phyloP scores from a whole-genome alignment of 2,329 filamentous ascomycete genomes.

The Pseudofabraea citricarpa region DNA sequence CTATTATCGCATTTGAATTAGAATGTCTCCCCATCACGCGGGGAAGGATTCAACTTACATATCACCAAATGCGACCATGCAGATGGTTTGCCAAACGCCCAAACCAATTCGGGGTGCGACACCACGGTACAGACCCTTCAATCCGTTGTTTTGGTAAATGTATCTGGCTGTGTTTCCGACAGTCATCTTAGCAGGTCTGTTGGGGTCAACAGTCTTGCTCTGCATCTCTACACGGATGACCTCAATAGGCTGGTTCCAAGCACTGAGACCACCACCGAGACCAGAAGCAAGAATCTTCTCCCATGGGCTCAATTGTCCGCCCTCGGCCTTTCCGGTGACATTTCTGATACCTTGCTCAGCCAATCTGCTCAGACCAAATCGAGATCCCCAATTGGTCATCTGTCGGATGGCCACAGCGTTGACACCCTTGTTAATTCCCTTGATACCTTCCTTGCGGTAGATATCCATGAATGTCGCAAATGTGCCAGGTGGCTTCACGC shows the following conservation, averaged over 20 bases:
- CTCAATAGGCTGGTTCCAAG: conserved; percentile 99
- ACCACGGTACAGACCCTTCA: conserved; percentile 92
- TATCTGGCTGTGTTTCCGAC: conserved; percentile 82
- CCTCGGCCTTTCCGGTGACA: conserved; percentile 71
- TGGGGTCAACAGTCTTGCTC: conserved; percentile 96
- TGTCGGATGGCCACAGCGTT: conserved; percentile 98
- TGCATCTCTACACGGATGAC: conserved; percentile 99
- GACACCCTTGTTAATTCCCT: conserved; percentile 96
- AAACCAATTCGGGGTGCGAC: conserved; percentile 91
- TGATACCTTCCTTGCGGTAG: conserved; percentile 89
- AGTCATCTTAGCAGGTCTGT: conserved; percentile 98
- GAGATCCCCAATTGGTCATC: conserved; percentile 98
- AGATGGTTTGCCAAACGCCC: conserved; percentile 98
- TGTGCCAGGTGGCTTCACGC: conserved; percentile 82
- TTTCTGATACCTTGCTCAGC: conserved; percentile 85
- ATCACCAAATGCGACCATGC: conserved; percentile 98
- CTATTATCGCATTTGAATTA: no score
- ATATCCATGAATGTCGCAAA: conserved; percentile 96
- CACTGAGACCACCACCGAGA: conserved; percentile 87
- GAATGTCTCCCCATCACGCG: no score
- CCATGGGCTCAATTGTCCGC: conserved; percentile 68
- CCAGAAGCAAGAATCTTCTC: conserved; percentile 89
- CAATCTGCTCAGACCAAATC: conserved; percentile 89
- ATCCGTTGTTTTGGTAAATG: conserved; percentile 84
- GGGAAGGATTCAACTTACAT: no score